Percentiles rank a stretch among this genome's conserved stretches.
phyloP scores from a whole-genome alignment of 2,329 filamentous ascomycete species.

The Clonostachys byssicola region DNA sequence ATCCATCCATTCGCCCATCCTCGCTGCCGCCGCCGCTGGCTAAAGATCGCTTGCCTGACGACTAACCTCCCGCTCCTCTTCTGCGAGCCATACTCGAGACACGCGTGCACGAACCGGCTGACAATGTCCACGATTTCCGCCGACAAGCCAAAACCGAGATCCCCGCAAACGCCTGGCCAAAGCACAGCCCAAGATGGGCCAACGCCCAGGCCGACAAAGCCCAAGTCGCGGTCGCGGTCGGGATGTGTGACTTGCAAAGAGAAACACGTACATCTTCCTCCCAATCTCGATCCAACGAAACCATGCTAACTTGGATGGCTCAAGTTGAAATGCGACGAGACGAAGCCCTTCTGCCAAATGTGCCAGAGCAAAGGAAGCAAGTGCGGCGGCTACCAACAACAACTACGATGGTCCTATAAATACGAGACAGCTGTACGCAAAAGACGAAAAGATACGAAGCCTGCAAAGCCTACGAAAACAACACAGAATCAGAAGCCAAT shows the following conservation, averaged over 20 bases:
- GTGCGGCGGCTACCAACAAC: constrained; percentile 19
- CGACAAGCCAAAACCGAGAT: no score
- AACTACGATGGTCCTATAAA: constrained; percentile 35
- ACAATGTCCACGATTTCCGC: no score
- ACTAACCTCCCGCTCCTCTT: no score
- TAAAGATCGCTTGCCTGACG: no score
- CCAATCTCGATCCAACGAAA: background rate
- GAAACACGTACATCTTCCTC: constrained; percentile 8
- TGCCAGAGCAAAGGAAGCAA: constrained; percentile 17
- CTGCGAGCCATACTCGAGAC: no score
- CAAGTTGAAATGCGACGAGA: constrained; percentile 19
- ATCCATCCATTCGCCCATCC: no score
- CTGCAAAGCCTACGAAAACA: constrained; percentile 1
- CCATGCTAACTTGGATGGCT: constrained; percentile 5
- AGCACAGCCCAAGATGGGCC: no score
- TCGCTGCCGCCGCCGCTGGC: no score
- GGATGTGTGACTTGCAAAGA: constrained; percentile 9
- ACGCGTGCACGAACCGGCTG: no score
- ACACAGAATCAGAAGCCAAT: background rate
- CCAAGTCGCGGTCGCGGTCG: constrained; percentile 1
- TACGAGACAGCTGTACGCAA: constrained; percentile 18
- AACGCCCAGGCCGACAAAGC: no score
- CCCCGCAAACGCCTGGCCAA: no score
- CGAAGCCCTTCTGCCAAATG: constrained; percentile 16
- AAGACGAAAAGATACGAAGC: background rate